Conservation (phyloP, 495 filamentous ascomycete species). For the Annulohypoxylon stygium region DNA sequence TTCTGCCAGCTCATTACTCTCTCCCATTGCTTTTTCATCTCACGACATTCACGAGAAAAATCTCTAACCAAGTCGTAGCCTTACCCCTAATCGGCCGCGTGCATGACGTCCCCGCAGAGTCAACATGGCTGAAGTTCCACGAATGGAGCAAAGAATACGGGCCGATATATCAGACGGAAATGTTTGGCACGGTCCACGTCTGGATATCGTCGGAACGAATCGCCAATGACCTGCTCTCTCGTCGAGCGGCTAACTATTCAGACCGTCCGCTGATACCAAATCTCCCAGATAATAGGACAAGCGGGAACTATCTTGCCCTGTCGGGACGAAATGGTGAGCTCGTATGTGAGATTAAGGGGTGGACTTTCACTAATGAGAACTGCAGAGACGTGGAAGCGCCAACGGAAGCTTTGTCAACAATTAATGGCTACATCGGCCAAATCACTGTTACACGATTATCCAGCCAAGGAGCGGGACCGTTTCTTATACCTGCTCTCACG, state of each 20-base stretch:
- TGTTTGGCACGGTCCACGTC: slow-evolving; percentile 69
- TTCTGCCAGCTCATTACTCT: neutral
- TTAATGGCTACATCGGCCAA: slow-evolving; percentile 65
- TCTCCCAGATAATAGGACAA: slow-evolving; percentile 67
- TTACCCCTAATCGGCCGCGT: slow-evolving; percentile 69
- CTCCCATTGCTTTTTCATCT: neutral
- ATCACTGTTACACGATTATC: slow-evolving; percentile 63
- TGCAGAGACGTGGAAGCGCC: slow-evolving; percentile 68
- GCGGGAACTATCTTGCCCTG: slow-evolving; percentile 68
- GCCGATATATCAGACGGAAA: slow-evolving; percentile 70
- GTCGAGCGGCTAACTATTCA: slow-evolving; percentile 70
- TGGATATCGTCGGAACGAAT: slow-evolving; percentile 70
- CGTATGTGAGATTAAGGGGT: neutral
- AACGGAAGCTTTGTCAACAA: slow-evolving; percentile 69
- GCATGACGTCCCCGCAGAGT: slow-evolving; percentile 66
- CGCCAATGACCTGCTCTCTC: slow-evolving; percentile 71
- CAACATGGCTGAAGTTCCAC: slow-evolving; percentile 69
- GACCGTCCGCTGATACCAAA: slow-evolving; percentile 69
- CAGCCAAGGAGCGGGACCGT: slow-evolving; percentile 66
- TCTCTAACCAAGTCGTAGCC: slow-evolving; percentile 44
- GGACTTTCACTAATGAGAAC: slow-evolving; percentile 17
- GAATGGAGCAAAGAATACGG: slow-evolving; percentile 74
- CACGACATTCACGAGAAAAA: neutral
- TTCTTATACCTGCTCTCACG: slow-evolving; percentile 62
- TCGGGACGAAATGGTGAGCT: slow-evolving; percentile 63